Percentiles rank a stretch among this genome's conserved stretches.
Evolutionary conservation across 129 eudicot genomes (phyloP).

Genomic region (Pulicaria dysenterica): DNA sequence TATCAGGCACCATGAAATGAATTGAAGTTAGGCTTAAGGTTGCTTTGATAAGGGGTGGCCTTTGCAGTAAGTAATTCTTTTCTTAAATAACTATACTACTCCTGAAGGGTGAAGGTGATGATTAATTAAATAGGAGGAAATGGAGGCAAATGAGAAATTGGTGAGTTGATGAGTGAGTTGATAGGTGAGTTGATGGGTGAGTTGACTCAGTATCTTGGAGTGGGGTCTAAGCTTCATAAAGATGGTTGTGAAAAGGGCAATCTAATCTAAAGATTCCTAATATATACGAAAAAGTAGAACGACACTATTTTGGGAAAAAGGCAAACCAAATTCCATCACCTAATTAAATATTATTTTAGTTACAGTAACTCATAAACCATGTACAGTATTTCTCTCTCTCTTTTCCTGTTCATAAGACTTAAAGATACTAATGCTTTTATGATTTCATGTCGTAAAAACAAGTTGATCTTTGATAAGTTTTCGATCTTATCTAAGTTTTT

Average conservation of each 20-base stretch:
- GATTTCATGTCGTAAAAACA: too few relatives aligned
- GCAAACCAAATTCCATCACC: constrained; percentile 24
- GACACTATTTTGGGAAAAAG: constrained; percentile 30
- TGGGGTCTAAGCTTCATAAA: constrained; percentile 36
- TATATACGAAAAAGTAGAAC: background rate
- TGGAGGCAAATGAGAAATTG: too few relatives aligned
- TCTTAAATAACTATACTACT: constrained; percentile 41
- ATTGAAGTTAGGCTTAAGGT: constrained; percentile 17
- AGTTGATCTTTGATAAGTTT: too few relatives aligned
- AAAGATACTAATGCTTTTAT: too few relatives aligned
- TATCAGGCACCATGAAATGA: background rate
- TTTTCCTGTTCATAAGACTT: too few relatives aligned
- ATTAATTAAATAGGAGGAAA: too few relatives aligned
- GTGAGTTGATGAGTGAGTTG: constrained; percentile 5
- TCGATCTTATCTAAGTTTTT: too few relatives aligned
- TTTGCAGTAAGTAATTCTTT: constrained; percentile 65
- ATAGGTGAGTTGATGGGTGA: constrained; percentile 31
- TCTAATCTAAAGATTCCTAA: constrained; percentile 31
- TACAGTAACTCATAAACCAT: background rate
- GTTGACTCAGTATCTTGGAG: constrained; percentile 34
- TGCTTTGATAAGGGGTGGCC: constrained; percentile 50
- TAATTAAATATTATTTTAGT: background rate
- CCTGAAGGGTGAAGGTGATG: too few relatives aligned
- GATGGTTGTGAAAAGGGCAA: constrained; percentile 39
- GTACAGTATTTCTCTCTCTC: too few relatives aligned